Conservation (phyloP, 495 filamentous ascomycete genomes). For the Hypoxylon subgilvum region DNA sequence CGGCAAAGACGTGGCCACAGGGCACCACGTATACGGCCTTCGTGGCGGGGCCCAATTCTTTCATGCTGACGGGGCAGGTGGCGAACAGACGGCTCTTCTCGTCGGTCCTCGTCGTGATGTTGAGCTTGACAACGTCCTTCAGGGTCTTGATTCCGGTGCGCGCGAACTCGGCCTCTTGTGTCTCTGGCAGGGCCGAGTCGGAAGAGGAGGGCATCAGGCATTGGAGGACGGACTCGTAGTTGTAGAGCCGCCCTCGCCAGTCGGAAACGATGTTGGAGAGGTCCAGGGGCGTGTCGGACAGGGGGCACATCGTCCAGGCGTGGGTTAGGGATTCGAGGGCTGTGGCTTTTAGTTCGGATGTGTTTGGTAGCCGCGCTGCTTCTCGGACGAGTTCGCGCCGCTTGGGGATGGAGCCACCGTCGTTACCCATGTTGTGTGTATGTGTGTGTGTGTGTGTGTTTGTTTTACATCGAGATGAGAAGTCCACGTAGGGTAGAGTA, state of each 20-base stretch:
- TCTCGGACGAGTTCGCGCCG: constrained; percentile 93
- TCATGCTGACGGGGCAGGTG: constrained; percentile 87
- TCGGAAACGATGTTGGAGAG: constrained; percentile 81
- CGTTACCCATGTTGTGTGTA: constrained; percentile 79
- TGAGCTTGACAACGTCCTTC: constrained; percentile 87
- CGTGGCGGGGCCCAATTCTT: constrained; percentile 78
- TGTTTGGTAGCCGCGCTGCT: constrained; percentile 78
- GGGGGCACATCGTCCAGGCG: constrained; percentile 82
- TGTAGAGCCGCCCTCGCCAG: constrained; percentile 84
- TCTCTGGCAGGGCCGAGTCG: constrained; percentile 35
- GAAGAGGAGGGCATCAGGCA: constrained; percentile 75
- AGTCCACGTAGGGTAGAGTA: no score
- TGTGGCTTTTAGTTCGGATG: constrained; percentile 88
- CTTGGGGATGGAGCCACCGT: constrained; percentile 88
- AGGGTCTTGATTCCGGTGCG: constrained; percentile 76
- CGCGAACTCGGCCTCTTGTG: constrained; percentile 64
- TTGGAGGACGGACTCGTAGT: constrained; percentile 88
- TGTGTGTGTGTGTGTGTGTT: background rate
- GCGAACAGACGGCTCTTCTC: constrained; percentile 61
- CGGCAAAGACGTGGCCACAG: constrained; percentile 93
- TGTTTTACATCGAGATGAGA: no score
- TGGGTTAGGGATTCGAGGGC: constrained; percentile 82
- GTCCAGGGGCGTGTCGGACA: constrained; percentile 76
- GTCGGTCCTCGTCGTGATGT: constrained; percentile 63
- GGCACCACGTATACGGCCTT: constrained; percentile 90